Evolutionary conservation across 306 rosid genomes (phyloP).

Genomic region (Luffa acutangula): DNA sequence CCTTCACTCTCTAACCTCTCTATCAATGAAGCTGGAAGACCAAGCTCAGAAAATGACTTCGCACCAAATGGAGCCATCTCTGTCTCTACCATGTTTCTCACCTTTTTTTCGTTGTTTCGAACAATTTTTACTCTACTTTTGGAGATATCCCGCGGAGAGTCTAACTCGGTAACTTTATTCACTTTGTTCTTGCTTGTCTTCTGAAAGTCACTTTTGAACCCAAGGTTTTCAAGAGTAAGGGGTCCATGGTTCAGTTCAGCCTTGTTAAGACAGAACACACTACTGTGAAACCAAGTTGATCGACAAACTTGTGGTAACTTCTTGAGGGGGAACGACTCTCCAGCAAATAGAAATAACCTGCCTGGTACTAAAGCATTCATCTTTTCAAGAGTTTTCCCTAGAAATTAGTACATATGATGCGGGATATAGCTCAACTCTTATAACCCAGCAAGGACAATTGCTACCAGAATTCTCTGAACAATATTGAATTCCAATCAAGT

Average conservation of each 20-base stretch:
- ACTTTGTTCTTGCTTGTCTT: constrained; percentile 16
- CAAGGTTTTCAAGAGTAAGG: constrained; percentile 48
- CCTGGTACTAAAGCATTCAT: constrained; percentile 56
- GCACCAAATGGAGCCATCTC: constrained; percentile 67
- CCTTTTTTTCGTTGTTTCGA: constrained; percentile 27
- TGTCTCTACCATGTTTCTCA: constrained; percentile 17
- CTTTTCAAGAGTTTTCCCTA: constrained; percentile 13
- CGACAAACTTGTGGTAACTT: constrained; percentile 39
- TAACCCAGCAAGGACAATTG: neutral
- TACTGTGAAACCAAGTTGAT: constrained; percentile 35
- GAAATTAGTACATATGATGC: neutral
- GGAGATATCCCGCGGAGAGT: constrained; percentile 24
- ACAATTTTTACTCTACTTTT: constrained; percentile 32
- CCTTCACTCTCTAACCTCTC: constrained; percentile 69
- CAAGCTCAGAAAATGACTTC: constrained; percentile 69
- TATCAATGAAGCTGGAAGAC: constrained; percentile 48
- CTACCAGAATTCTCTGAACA: neutral
- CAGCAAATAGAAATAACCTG: constrained; percentile 46
- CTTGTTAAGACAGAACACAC: constrained; percentile 26
- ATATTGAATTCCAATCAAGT: neutral
- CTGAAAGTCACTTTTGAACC: constrained; percentile 29
- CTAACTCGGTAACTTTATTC: constrained; percentile 23
- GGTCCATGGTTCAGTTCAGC: constrained; percentile 26
- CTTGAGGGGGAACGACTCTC: constrained; percentile 45
- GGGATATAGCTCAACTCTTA: neutral